These are phyloP conservation scores for Atalantia buxifolia DNA, from an alignment of 345 rosid species.

Conservation along the genomic window DNA sequence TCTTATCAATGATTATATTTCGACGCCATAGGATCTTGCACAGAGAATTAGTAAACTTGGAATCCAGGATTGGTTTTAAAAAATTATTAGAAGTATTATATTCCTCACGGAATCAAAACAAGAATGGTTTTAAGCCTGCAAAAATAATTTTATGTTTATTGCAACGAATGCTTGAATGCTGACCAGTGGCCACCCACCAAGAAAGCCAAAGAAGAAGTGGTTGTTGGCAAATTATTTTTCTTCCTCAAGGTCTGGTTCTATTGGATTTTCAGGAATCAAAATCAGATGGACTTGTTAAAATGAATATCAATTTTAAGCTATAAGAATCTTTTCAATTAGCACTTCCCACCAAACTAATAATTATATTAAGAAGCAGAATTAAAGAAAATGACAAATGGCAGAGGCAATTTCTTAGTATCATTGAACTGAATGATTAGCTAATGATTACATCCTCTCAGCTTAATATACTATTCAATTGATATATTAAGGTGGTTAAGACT, in stretches of 20 bases:
- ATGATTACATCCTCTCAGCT: not conserved
- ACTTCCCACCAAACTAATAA: not conserved
- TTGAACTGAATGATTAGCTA: slow-evolving; percentile 6
- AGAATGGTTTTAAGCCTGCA: not conserved
- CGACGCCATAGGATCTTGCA: not conserved
- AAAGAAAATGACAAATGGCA: not conserved
- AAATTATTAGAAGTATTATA: not conserved
- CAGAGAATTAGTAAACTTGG: not conserved
- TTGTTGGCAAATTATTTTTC: not conserved
- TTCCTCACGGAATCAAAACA: not conserved
- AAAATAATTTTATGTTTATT: not conserved
- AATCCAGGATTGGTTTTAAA: not conserved
- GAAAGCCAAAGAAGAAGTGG: not conserved
- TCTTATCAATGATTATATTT: not conserved
- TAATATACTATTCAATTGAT: not conserved
- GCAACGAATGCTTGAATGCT: not conserved
- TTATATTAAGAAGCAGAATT: not conserved
- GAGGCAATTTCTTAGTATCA: not conserved
- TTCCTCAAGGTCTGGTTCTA: not conserved
- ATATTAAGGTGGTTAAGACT: not conserved
- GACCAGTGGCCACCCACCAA: slow-evolving; percentile 1
- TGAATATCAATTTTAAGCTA: not conserved
- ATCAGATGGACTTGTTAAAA: not conserved
- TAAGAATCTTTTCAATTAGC: not conserved
- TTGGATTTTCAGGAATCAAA: slow-evolving; percentile 1